A percentile compares a stretch with the other conserved stretches of the same genome.
Conservation (phyloP, 495 filamentous ascomycete species). For the Penicillium riverlandense region DNA sequence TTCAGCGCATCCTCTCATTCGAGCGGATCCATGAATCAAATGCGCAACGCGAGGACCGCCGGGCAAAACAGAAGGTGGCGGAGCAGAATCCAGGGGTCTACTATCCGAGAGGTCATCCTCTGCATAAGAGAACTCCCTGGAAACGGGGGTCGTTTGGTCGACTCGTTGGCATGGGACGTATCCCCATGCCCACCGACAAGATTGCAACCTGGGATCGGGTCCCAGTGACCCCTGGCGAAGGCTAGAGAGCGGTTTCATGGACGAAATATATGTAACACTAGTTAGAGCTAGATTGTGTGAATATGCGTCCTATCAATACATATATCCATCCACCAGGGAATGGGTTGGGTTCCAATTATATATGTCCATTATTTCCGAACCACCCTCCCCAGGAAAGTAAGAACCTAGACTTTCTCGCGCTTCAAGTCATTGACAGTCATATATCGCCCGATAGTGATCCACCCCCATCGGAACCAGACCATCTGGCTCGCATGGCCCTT, state of each 20-base stretch:
- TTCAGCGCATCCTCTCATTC: too few species aligned
- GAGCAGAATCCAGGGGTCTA: conserved; percentile 5
- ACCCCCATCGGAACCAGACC: conserved; percentile 96
- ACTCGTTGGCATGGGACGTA: conserved; percentile 7
- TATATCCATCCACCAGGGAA: too few species aligned
- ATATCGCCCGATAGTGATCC: conserved; percentile 85
- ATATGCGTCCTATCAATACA: too few species aligned
- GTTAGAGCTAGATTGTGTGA: too few species aligned
- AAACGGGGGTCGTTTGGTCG: conserved; percentile 14
- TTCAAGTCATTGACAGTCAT: conserved; percentile 92
- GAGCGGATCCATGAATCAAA: too few species aligned
- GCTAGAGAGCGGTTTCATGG: too few species aligned
- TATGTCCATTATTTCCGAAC: neutral
- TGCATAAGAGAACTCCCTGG: conserved; percentile 6
- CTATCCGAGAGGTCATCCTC: conserved; percentile 10
- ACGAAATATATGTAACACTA: too few species aligned
- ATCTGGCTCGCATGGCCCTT: conserved; percentile 89
- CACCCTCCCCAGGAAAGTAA: too few species aligned
- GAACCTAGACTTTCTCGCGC: conserved; percentile 44
- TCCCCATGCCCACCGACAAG: conserved; percentile 2
- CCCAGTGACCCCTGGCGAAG: too few species aligned
- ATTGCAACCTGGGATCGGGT: too few species aligned
- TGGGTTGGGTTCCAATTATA: too few species aligned
- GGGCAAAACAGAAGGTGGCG: neutral
- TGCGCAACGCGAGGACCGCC: too few species aligned